Percentiles rank a stretch among this genome's conserved stretches.
These are phyloP conservation scores for Aspergillus incahuasiensis DNA, from an alignment of 495 filamentous ascomycete genomes.

Conservation along the genomic window DNA sequence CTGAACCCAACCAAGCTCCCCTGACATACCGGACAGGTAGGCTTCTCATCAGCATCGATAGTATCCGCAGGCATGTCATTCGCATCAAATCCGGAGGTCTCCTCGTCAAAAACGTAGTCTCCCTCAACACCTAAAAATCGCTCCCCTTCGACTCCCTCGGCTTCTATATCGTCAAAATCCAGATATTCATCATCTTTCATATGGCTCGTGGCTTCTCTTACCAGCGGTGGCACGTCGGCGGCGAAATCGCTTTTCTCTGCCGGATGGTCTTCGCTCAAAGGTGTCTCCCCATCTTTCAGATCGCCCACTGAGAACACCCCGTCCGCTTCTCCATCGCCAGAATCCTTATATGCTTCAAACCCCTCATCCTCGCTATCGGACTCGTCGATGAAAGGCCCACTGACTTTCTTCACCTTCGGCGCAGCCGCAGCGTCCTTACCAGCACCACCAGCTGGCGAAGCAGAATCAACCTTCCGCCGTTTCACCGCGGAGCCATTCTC, in stretches of 20 bases:
- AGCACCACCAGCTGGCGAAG: constrained; percentile 10
- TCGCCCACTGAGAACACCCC: background rate
- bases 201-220: constrained; percentile 55
- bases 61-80: constrained; percentile 40
- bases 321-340: constrained; percentile 19
- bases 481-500: constrained; percentile 31
- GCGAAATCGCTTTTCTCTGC: constrained; percentile 42
- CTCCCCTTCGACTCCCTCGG: constrained; percentile 32
- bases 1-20: constrained; percentile 53
- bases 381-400: constrained; percentile 60
- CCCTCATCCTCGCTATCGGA: constrained; percentile 61
- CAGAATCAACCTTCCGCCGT: constrained; percentile 36
- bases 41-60: constrained; percentile 18
- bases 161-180: constrained; percentile 67
- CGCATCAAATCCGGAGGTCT: constrained; percentile 15
- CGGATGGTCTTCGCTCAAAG: constrained; percentile 39
- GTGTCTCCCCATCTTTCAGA: constrained; percentile 8
- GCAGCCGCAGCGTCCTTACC: constrained; percentile 13
- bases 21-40: constrained; percentile 72
- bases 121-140: constrained; percentile 38
- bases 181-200: constrained; percentile 55
- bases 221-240: constrained; percentile 35
- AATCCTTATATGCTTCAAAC: constrained; percentile 21
- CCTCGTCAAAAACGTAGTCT: constrained; percentile 24
- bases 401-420: constrained; percentile 20